Evolutionary conservation across 2,329 filamentous ascomycete genomes (phyloP).

Genomic region (Arachnomyces sp.): DNA sequence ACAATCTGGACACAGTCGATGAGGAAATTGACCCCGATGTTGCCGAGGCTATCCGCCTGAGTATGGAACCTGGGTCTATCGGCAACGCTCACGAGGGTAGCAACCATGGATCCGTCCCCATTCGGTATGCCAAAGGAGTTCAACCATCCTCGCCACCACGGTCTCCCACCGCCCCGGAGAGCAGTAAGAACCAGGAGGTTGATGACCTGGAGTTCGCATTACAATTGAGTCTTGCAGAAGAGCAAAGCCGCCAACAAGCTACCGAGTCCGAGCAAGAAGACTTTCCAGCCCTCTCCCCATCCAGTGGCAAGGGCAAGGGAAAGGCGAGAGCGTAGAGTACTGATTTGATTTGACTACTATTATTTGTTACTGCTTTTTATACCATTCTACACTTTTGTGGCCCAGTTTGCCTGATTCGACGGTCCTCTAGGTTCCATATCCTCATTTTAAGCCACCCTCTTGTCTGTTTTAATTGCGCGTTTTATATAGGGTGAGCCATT

Average conservation of each 20-base stretch:
- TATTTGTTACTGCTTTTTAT: too few relatives aligned
- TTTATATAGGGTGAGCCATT: too few relatives aligned
- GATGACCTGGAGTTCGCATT: constrained; percentile 56
- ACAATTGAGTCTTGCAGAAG: constrained; percentile 55
- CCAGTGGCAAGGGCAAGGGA: constrained; percentile 24
- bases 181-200: constrained; percentile 41
- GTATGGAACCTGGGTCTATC: constrained; percentile 27
- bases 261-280: constrained; percentile 20
- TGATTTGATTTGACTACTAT: too few relatives aligned
- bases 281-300: constrained; percentile 20
- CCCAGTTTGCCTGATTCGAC: too few relatives aligned
- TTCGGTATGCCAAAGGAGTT: constrained; percentile 28
- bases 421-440: too few relatives aligned
- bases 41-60: constrained; percentile 55
- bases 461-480: too few relatives aligned
- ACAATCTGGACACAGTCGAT: constrained; percentile 32
- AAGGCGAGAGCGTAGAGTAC: constrained; percentile 21
- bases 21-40: constrained; percentile 51
- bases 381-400: too few relatives aligned
- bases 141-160: constrained; percentile 10
- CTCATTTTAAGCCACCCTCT: too few relatives aligned
- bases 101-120: constrained; percentile 24
- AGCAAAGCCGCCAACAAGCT: constrained; percentile 39
- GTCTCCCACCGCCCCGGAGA: constrained; percentile 18
- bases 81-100: too few relatives aligned